Evolutionary conservation across 208 protist species (phyloP), one percentile per base, ranked within the genome.

Genomic region (Porcisia hertigi): DNA sequence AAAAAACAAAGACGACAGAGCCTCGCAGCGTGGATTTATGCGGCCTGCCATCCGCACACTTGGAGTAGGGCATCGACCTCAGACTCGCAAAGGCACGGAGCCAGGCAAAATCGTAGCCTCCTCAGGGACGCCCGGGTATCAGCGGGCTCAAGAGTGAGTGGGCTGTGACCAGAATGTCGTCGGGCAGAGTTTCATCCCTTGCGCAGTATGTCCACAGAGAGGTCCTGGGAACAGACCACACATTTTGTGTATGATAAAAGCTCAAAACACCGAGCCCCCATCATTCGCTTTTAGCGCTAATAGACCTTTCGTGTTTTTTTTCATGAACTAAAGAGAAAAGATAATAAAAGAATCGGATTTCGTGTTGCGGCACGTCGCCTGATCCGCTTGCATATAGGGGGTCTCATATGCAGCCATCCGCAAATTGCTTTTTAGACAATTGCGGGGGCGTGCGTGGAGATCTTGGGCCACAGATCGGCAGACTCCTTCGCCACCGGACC

Each of bases 401-500:
- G 30, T 30, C 30, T 30, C 30, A 30, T 30, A 30, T 30, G 30
- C 30, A 30, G 30, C 30, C 30, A 0, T 30, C 30, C 30, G 30
- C 30, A 30, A 30, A 30, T 30, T 30, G 30, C 30, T 30, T 30
- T 30, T 30, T 30, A 30, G 30, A 30, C 30, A 71, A 81, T 86
- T 72, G 96, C 95, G 72, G 94, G 92, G 43, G 99, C 94, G 75
- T 97, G 92, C 45, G 94, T 94, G 79, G 98, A 97, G 88, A 99
- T 99, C 94, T 98, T 98, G 75, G 99, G 99, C 99, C 99, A 99
- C 62, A 99, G 92, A 76, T 99, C 99, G 53, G 99, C 99, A 90
- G 96, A 99, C 92, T 99, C 99, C 94, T 99, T 99, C 69, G 98
- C 98, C 63, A 99, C 98, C 75, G 99, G 99, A 41, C 99, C 99